Conservation (phyloP, 805 yeast species). For the Spathaspora passalidarum region DNA sequence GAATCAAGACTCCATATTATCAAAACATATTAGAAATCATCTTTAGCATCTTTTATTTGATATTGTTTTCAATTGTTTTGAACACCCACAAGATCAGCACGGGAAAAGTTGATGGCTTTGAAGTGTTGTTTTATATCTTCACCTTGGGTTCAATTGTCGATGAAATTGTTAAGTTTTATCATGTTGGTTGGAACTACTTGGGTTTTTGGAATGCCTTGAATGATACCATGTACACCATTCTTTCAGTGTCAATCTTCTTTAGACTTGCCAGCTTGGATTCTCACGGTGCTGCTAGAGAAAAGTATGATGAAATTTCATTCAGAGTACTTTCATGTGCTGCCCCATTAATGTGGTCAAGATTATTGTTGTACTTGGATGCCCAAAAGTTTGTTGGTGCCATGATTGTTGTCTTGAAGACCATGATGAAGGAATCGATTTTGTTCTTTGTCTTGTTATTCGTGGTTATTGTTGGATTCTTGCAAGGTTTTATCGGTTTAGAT, state of each 20-base stretch:
- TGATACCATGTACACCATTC: slow-evolving; percentile 60
- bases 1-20: slow-evolving; percentile 81
- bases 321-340: slow-evolving; percentile 75
- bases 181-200: slow-evolving; percentile 68
- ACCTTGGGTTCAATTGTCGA: slow-evolving; percentile 67
- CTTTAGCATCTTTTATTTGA: slow-evolving; percentile 61
- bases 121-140: slow-evolving; percentile 57
- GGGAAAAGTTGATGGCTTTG: slow-evolving; percentile 40
- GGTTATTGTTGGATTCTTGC: slow-evolving; percentile 76
- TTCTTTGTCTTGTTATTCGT: slow-evolving; percentile 73
- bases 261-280: slow-evolving; percentile 43
- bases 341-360: slow-evolving; percentile 83
- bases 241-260: slow-evolving; percentile 51
- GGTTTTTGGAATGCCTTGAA: slow-evolving; percentile 81
- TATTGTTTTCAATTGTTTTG: slow-evolving; percentile 59
- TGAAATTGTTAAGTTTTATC: slow-evolving; percentile 68
- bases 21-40: slow-evolving; percentile 72
- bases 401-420: slow-evolving; percentile 78
- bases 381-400: slow-evolving; percentile 82
- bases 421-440: slow-evolving; percentile 84
- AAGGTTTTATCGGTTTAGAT: slow-evolving; percentile 84
- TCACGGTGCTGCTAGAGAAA: slow-evolving; percentile 19
- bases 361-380: slow-evolving; percentile 74
- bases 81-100: slow-evolving; percentile 50
- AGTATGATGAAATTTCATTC: slow-evolving; percentile 58